These are phyloP conservation scores for Vaccinium vitisidaea DNA, from an alignment of 148 eudicot species.

Conservation along the genomic window DNA sequence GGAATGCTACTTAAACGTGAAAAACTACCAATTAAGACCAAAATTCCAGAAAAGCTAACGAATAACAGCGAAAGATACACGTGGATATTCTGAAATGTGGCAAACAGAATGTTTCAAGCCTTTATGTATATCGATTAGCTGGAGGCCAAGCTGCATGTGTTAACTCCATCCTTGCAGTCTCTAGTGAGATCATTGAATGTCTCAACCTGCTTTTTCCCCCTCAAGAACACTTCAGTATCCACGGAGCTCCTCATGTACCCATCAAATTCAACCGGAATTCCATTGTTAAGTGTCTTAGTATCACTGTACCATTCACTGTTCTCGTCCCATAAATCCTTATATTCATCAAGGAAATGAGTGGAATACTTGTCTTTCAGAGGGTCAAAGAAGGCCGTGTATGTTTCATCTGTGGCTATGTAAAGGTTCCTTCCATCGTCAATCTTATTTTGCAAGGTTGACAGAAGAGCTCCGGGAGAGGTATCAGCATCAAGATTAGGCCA, in stretches of 20 bases:
- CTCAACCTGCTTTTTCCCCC: slow-evolving; percentile 92
- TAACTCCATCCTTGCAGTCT: slow-evolving; percentile 96
- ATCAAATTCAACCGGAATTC: slow-evolving; percentile 81
- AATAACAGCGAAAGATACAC: slow-evolving; percentile 2
- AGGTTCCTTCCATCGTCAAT: slow-evolving; percentile 79
- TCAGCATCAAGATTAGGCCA: slow-evolving; percentile 92
- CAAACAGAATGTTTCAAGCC: slow-evolving; percentile 8
- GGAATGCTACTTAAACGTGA: background rate
- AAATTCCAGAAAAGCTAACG: slow-evolving; percentile 8
- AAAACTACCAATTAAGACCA: slow-evolving; percentile 10
- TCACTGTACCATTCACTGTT: slow-evolving; percentile 84
- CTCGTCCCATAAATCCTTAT: slow-evolving; percentile 82
- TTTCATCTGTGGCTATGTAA: slow-evolving; percentile 77
- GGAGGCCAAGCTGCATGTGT: slow-evolving; percentile 58
- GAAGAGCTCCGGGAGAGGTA: slow-evolving; percentile 75
- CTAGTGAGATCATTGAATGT: slow-evolving; percentile 90
- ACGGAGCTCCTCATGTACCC: slow-evolving; percentile 95
- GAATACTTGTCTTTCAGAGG: slow-evolving; percentile 85
- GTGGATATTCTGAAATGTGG: slow-evolving; percentile 11
- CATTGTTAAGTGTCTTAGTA: slow-evolving; percentile 70
- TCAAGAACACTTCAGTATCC: slow-evolving; percentile 88
- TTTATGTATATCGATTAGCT: slow-evolving; percentile 19
- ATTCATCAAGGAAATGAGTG: slow-evolving; percentile 83
- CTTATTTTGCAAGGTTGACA: slow-evolving; percentile 54
- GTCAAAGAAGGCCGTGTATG: slow-evolving; percentile 60